Evolutionary conservation across 768 basidiomycete species (phyloP), one percentile per base, ranked within the genome.

Genomic region (Russula sp.): DNA sequence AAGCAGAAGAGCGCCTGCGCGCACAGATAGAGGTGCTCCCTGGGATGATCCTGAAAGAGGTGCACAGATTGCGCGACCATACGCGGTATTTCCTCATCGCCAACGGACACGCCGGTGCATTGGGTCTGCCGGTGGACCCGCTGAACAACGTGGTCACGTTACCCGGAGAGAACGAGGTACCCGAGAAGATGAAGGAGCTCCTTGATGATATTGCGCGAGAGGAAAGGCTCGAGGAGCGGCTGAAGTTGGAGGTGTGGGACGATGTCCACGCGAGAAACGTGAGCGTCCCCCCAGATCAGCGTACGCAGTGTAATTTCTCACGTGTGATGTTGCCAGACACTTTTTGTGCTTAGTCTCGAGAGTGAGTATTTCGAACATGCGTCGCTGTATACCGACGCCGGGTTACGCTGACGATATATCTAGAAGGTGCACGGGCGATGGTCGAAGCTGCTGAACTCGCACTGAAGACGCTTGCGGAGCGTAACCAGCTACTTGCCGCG

Each of bases 301-400:
- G 8, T 52, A 3, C 27, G 18, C n/a, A 31, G 47, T 45, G 14
- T 22, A 34, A 13, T 14, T 20, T 7, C 39, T 52, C 16, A 55
- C 64, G 35, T 40, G 20, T 40, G 14, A 20, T 31, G 6, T n/a
- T 8, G 45, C 9, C 51, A 81, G 81, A 76, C 74, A 2, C 55
- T 82, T 27, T 72, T 81, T 66, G 70, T 76, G 68, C 69, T 82
- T 18, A 78, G 76, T 42, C 73, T 82, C 20, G 80, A 82, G 69
- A 76, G 80, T 81, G 63, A 70, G 78, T 72, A 18, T 14, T 22
- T 20, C 39, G 13, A 4, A 40, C 10, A 40, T 40, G 42, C 31
- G 20, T 13, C 4, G 20, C n/a, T 6, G 20, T 2, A 31, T 50
- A 11, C 10, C 55, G n/a, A 16, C 22, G 31, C 16, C 20, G 14